Base-by-base conservation (phyloP, 2,329 filamentous ascomycete genomes). In the Verticillium albo-atrum region DNA sequence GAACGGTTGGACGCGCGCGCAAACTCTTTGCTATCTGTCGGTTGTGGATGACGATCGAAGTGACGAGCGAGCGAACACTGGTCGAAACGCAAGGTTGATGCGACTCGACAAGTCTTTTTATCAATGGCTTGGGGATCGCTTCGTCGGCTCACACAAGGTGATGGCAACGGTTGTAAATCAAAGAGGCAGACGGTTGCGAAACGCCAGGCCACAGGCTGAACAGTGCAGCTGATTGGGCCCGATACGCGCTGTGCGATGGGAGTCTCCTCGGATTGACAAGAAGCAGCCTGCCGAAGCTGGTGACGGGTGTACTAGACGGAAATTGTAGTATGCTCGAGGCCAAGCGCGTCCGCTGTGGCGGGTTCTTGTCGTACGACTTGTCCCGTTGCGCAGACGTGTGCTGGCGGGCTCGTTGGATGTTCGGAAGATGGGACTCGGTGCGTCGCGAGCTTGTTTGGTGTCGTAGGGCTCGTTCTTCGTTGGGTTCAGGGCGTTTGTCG, bases 171-270 rank as follows among this genome's bases (percentile, higher is more conserved):
- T 7, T 5, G 51, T 9, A 17, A 53, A 53, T 12, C 25, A 58
- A 32, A 34, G n/a, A 30, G 28, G 50, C 37, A 58, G 42, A 35
- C 23, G 17, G 50, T 20, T 54, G 56, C 56, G 9, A 58, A 10
- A 27, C 26, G 35, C 26, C 27, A 7, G 50, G n/a, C 34, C 6
- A 54, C n/a, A 26, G 30, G 20, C 25, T 17, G 55, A 30, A 42
- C 25, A 26, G 25, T 23, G 23, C 23, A 10, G 17, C 17, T 62
- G 54, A 63, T 63, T 63, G 62, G 62, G 26, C 28, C 23, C 51
- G 53, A 47, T 61, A 62, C 62, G 57, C 59, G 58, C 54, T 62
- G 58, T 62, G 56, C 56, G 42, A 58, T 59, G 58, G 25, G 35
- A 7, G 51, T 4, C 17, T 7, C 51, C 25, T 28, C 12, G 51